Base-by-base conservation (phyloP, 768 basidiomycete genomes). In the Daedalea quercina region DNA sequence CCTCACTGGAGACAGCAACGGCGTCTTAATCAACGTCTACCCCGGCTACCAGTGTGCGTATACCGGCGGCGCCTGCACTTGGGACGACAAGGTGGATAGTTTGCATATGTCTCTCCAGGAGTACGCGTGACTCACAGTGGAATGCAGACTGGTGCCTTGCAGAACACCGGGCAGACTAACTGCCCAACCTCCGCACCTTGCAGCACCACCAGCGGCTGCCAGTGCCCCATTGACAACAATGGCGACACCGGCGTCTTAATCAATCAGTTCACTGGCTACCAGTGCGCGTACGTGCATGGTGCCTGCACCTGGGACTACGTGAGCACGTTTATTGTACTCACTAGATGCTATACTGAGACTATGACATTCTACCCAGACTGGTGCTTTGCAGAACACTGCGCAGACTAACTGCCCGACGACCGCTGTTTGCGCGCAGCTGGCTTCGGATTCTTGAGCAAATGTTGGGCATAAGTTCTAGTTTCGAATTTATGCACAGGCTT, bases 211-310 rank as follows among this genome's bases (percentile, higher is more conserved):
- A 41, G 26, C 15, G 57, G 54, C 20, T 60, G 59, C 57, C 50
- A 31, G 35, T 60, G 59, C 54, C 59, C 59, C 9, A 35, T 12
- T 8, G 59, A 60, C 50, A 52, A 47, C 43, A 58, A 55, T 50
- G 49, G 49, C 37, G 52, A 55, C 47, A 49, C 46, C 28, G 59
- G 59, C 24, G 57, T 58, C 22, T n/a, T 60, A 23, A 60, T 60
- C 57, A 56, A 60, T 45, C 56, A 60, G 56, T 60, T 60, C 52
- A 57, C 59, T 8, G 59, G 57, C n/a, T 60, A 60, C 56, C 59
- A 60, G 53, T 60, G 59, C 41, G 59, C 59, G 9, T 60, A 57
- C 44, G 42, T 49, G 20, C 20, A 41, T 24, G 59, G 59, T 11
- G 59, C 59, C 17, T 60, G 59, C 52, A 57, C 57, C 34, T 60